phyloP scores from a whole-genome alignment of 352 stramenopile genomes.

The Globisporangium uncinulatum region DNA sequence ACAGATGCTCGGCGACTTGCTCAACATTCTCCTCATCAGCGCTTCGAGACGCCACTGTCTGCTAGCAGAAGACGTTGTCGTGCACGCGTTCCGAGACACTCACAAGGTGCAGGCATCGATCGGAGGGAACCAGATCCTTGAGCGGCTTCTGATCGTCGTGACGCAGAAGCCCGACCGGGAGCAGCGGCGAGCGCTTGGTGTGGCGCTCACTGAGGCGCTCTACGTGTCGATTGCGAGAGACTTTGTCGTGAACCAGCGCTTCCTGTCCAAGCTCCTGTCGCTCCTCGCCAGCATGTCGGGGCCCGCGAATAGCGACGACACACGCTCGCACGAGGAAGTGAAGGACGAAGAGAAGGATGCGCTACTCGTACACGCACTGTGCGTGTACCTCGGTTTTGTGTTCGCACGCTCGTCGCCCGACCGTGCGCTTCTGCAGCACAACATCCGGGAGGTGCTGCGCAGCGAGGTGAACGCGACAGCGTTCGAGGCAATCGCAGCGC shows the following conservation, averaged over 20 bases:
- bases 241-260: slow-evolving; percentile 51
- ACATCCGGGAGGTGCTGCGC: slow-evolving; percentile 36
- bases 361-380: slow-evolving; percentile 34
- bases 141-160: slow-evolving; percentile 65
- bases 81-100: slow-evolving; percentile 43
- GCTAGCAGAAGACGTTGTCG: slow-evolving; percentile 38
- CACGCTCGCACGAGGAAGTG: neutral
- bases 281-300: slow-evolving; percentile 16
- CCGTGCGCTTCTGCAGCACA: slow-evolving; percentile 18
- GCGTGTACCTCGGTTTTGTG: slow-evolving; percentile 51
- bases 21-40: slow-evolving; percentile 60
- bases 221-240: slow-evolving; percentile 35
- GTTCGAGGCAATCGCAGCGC: slow-evolving; percentile 12
- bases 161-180: slow-evolving; percentile 29
- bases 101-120: slow-evolving; percentile 35
- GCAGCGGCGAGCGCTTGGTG: slow-evolving; percentile 19
- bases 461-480: slow-evolving; percentile 26
- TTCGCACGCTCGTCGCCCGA: slow-evolving; percentile 15
- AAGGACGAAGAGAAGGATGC: slow-evolving; percentile 12
- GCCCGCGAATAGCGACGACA: neutral
- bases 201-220: slow-evolving; percentile 44
- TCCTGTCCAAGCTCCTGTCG: slow-evolving; percentile 44
- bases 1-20: slow-evolving; percentile 51
- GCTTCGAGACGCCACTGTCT: slow-evolving; percentile 28
- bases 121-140: slow-evolving; percentile 51